Conservation (phyloP, 192 early-diverging fungal species). For the Chytriomyces sp. region DNA sequence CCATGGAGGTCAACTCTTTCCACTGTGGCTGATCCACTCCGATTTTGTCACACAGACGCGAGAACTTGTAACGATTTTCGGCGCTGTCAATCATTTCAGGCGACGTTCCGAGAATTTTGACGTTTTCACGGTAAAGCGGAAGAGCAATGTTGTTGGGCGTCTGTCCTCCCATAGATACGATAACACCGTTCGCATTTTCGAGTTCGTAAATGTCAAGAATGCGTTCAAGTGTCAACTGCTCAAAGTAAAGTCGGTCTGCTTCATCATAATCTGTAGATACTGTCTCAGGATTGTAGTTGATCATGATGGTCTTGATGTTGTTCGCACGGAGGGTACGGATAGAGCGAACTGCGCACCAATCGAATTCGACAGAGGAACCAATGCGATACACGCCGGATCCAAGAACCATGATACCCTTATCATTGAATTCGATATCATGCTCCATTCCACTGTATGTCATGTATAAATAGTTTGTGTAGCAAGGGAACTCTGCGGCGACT, state of each 20-base stretch:
- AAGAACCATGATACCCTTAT: slow-evolving; percentile 95
- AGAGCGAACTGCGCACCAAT: slow-evolving; percentile 97
- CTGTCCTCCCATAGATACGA: slow-evolving; percentile 97
- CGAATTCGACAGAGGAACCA: slow-evolving; percentile 97
- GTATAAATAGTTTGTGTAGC: slow-evolving; percentile 98
- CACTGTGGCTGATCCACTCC: slow-evolving; percentile 97
- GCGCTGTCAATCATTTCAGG: slow-evolving; percentile 97
- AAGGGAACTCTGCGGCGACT: slow-evolving; percentile 98
- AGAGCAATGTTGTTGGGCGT: slow-evolving; percentile 98
- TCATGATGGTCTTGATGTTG: slow-evolving; percentile 94
- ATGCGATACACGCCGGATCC: slow-evolving; percentile 99
- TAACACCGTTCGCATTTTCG: slow-evolving; percentile 83
- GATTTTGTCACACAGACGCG: slow-evolving; percentile 92
- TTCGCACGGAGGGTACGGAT: slow-evolving; percentile 90
- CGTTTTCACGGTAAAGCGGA: slow-evolving; percentile 85
- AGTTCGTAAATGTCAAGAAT: slow-evolving; percentile 96
- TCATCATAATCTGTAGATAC: slow-evolving; percentile 99
- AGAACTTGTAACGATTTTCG: slow-evolving; percentile 98
- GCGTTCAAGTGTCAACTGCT: slow-evolving; percentile 90
- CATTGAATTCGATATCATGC: slow-evolving; percentile 91
- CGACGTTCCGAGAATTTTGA: slow-evolving; percentile 92
- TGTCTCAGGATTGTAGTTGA: slow-evolving; percentile 99
- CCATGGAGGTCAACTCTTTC: slow-evolving; percentile 91
- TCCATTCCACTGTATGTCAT: slow-evolving; percentile 95
- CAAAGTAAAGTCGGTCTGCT: slow-evolving; percentile 97